Percentiles rank a stretch among this genome's conserved stretches.
Evolutionary conservation across 179 eudicot species (phyloP).

Genomic region (Heliamphora pulchella): DNA sequence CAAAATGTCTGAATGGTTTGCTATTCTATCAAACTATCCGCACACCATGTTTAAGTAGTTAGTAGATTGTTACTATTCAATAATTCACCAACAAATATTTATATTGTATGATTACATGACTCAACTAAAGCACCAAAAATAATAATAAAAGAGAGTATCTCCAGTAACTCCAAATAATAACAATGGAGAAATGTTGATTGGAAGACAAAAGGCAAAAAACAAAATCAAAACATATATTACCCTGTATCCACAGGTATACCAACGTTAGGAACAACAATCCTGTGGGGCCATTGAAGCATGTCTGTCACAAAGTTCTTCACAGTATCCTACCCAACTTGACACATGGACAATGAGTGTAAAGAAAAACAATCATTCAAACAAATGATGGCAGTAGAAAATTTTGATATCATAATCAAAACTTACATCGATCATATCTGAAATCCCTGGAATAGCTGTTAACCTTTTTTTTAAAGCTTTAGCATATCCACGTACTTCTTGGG

Average conservation of each 20-base stretch:
- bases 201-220: background rate
- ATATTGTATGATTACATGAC: background rate
- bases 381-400: background rate
- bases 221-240: constrained; percentile 24
- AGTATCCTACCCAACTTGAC: constrained; percentile 51
- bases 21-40: background rate
- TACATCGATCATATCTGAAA: constrained; percentile 96
- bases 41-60: background rate
- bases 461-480: constrained; percentile 87
- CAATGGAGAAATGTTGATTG: background rate
- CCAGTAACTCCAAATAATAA: background rate
- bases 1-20: background rate
- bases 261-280: constrained; percentile 93
- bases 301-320: constrained; percentile 76
- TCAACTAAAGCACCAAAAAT: background rate
- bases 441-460: constrained; percentile 87
- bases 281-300: constrained; percentile 93
- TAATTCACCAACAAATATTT: constrained; percentile 2
- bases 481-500: no score
- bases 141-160: background rate
- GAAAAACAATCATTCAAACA: constrained; percentile 11
- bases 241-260: constrained; percentile 63
- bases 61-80: background rate
- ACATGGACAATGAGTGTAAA: constrained; percentile 4
- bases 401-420: constrained; percentile 17